Evolutionary conservation across 768 basidiomycete species (phyloP).

Genomic region (Porpolomopsis calyptriformis): DNA sequence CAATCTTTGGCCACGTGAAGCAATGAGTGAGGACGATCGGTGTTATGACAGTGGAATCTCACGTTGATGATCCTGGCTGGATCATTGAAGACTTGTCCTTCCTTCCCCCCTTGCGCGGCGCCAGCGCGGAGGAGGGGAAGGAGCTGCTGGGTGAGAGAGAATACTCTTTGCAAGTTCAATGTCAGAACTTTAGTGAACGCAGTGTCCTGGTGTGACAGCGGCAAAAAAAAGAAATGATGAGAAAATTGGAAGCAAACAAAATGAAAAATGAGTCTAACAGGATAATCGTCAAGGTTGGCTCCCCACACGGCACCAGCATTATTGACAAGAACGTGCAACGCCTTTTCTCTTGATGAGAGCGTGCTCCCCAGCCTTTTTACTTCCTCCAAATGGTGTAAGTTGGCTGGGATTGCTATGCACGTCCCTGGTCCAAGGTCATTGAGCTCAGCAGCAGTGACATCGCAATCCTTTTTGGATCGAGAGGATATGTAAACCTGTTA

Average conservation of each 20-base stretch:
- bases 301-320: constrained; percentile 56
- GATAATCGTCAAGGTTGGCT: constrained; percentile 34
- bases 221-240: no score
- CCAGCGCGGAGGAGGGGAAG: constrained; percentile 45
- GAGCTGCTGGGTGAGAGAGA: constrained; percentile 51
- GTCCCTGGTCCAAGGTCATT: constrained; percentile 41
- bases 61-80: constrained; percentile 56
- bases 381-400: constrained; percentile 43
- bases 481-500: constrained; percentile 52
- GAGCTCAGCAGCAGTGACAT: constrained; percentile 41
- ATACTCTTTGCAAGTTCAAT: constrained; percentile 53
- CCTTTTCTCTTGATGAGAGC: constrained; percentile 40
- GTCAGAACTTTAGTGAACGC: constrained; percentile 53
- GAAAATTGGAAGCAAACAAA: not conserved
- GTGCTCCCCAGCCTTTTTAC: constrained; percentile 43
- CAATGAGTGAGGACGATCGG: no score
- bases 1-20: constrained; percentile 34
- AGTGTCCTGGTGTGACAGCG: constrained; percentile 31
- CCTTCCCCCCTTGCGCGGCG: constrained; percentile 26
- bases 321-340: constrained; percentile 50
- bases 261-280: constrained; percentile 22
- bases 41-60: constrained; percentile 6
- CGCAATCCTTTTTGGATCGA: constrained; percentile 41
- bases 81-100: constrained; percentile 28
- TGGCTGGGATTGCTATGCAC: constrained; percentile 44